These are phyloP conservation scores for Tuctoria greenei DNA, from an alignment of 176 grass and related monocot genomes.

Conservation along the genomic window DNA sequence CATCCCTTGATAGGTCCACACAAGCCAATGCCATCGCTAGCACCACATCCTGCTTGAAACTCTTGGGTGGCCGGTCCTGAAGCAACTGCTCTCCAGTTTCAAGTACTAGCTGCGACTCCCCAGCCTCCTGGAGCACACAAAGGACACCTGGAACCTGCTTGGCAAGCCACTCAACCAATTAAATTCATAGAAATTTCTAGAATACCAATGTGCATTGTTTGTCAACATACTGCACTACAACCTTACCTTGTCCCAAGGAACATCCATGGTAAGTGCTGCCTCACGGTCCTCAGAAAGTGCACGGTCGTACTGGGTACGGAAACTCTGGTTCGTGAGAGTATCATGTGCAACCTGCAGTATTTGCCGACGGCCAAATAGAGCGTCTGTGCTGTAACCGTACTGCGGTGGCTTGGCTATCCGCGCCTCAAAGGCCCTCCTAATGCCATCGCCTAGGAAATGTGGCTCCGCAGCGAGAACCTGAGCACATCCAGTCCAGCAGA, in stretches of 20 bases:
- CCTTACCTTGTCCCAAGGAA: constrained; percentile 84
- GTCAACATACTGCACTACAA: not conserved
- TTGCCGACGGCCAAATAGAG: constrained; percentile 64
- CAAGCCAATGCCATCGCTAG: constrained; percentile 83
- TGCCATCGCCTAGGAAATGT: constrained; percentile 78
- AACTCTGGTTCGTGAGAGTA: constrained; percentile 53
- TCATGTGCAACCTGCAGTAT: constrained; percentile 74
- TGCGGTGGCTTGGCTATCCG: constrained; percentile 62
- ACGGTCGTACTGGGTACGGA: constrained; percentile 66
- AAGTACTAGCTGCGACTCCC: constrained; percentile 65
- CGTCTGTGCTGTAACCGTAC: constrained; percentile 73
- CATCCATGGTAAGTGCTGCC: constrained; percentile 44
- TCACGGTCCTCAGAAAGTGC: constrained; percentile 55
- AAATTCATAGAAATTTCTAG: not conserved
- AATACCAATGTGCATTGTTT: not conserved
- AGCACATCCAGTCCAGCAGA: not conserved
- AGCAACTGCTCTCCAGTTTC: constrained; percentile 55
- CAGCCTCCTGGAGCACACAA: constrained; percentile 79
- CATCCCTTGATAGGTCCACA: constrained; percentile 86
- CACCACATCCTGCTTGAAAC: constrained; percentile 93
- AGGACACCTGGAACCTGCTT: constrained; percentile 78
- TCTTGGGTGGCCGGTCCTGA: constrained; percentile 61
- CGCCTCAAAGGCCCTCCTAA: constrained; percentile 72
- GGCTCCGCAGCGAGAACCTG: constrained; percentile 80
- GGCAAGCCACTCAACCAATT: not conserved